Percentiles rank a stretch among this genome's conserved stretches.
Conservation (phyloP, 2,329 filamentous ascomycete genomes). For the Pestalotiopsis sp. region DNA sequence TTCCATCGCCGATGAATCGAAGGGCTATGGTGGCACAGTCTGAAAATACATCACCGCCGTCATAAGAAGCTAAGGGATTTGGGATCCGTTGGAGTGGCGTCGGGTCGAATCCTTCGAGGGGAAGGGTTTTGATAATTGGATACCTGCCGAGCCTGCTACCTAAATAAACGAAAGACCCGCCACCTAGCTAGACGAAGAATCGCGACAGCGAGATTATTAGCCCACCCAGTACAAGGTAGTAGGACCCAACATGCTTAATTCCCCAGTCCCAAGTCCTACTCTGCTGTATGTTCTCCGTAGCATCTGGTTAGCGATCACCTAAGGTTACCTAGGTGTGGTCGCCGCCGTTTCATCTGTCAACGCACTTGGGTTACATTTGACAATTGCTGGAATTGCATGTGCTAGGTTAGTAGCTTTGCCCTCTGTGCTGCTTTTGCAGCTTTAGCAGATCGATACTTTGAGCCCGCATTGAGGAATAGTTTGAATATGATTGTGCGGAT, state of each 20-base stretch:
- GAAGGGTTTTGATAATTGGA: neutral
- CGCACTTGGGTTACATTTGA: neutral
- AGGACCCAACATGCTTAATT: neutral
- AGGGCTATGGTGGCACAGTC: neutral
- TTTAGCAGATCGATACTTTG: neutral
- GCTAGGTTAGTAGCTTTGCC: neutral
- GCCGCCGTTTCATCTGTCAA: neutral
- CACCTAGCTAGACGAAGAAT: neutral
- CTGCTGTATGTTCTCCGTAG: neutral
- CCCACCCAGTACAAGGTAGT: neutral
- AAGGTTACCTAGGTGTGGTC: neutral
- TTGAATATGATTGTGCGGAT: neutral
- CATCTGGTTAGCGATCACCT: neutral
- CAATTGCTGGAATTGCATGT: neutral
- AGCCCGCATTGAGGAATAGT: neutral
- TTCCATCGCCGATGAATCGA: neutral
- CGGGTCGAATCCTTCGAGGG: neutral
- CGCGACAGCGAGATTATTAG: neutral
- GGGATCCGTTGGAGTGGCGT: neutral
- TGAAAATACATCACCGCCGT: neutral
- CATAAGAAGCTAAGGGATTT: neutral
- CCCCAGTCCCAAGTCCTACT: neutral
- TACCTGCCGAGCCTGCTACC: neutral
- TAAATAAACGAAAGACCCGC: neutral
- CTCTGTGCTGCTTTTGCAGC: neutral